Evolutionary conservation across 2,329 filamentous ascomycete genomes (phyloP).

Genomic region (Aspergillus pseudoviridinutans): DNA sequence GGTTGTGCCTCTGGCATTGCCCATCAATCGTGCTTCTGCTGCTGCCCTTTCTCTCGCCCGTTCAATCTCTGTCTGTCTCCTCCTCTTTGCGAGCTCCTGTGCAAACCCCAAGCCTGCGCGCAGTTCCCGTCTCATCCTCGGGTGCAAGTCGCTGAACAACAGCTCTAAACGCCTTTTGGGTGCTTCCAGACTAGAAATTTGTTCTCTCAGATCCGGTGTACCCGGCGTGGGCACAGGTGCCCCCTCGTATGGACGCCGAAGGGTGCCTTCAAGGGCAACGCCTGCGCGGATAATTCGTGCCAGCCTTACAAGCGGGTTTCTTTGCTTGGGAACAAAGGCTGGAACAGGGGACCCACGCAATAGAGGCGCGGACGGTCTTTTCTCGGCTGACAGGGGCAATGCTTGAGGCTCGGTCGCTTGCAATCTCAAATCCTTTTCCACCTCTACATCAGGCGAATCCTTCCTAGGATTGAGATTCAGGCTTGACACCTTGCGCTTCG

Average conservation of each 20-base stretch:
- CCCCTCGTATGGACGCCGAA: conserved; percentile 17
- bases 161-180: conserved; percentile 30
- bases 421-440: conserved; percentile 8
- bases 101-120: conserved; percentile 40
- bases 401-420: not conserved
- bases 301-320: conserved; percentile 24
- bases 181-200: conserved; percentile 14
- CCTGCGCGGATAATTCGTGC: conserved; percentile 35
- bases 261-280: conserved; percentile 34
- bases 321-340: conserved; percentile 4
- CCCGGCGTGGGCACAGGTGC: conserved; percentile 4
- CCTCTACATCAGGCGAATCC: conserved; percentile 11
- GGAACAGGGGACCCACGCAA: conserved; percentile 8
- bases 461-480: conserved; percentile 16
- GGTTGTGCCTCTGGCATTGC: not conserved
- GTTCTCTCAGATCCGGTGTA: conserved; percentile 7
- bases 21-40: conserved; percentile 1
- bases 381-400: conserved; percentile 1
- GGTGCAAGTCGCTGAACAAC: conserved; percentile 36
- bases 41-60: conserved; percentile 1
- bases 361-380: conserved; percentile 5
- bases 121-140: conserved; percentile 37
- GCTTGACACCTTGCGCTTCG: conserved; percentile 24
- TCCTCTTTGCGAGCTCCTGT: conserved; percentile 40
- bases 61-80: conserved; percentile 16